A percentile compares a stretch with the other conserved stretches of the same genome.
phyloP scores from a whole-genome alignment of 2,329 filamentous ascomycete genomes.

The Aspergillus brunneoviolaceus region DNA sequence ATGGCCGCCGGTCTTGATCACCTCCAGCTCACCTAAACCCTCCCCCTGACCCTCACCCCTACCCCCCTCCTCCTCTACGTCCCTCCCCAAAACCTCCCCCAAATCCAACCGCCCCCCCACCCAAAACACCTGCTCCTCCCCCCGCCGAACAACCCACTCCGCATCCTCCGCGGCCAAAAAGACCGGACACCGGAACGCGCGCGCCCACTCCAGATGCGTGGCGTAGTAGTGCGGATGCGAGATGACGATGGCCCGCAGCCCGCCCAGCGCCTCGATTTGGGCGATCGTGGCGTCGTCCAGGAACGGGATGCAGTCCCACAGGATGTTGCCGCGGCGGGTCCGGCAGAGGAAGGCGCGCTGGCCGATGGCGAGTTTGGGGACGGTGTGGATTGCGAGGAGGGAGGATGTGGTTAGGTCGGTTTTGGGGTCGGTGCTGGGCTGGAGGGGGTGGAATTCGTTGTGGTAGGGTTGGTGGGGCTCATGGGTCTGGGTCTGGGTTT shows the following conservation, averaged over 20 bases:
- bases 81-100: not conserved
- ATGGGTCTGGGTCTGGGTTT: too few relatives aligned
- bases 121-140: constrained; percentile 31
- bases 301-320: constrained; percentile 76
- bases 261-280: constrained; percentile 60
- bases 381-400: constrained; percentile 29
- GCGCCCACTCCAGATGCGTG: constrained; percentile 72
- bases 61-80: not conserved
- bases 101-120: constrained; percentile 35
- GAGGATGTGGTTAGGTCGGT: constrained; percentile 6
- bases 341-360: constrained; percentile 70
- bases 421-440: constrained; percentile 12
- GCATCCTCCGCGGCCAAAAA: constrained; percentile 67
- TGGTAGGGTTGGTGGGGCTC: too few relatives aligned
- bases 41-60: constrained; percentile 1
- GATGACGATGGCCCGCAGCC: constrained; percentile 70
- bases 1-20: constrained; percentile 73
- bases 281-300: constrained; percentile 64
- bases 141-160: constrained; percentile 59
- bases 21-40: constrained; percentile 43
- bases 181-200: constrained; percentile 66
- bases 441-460: too few relatives aligned
- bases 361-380: constrained; percentile 68
- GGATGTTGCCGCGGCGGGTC: constrained; percentile 66
- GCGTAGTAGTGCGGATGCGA: constrained; percentile 82